These are phyloP conservation scores for Aureobasidium uvarum DNA, from an alignment of 2,329 filamentous ascomycete genomes.

Conservation along the genomic window DNA sequence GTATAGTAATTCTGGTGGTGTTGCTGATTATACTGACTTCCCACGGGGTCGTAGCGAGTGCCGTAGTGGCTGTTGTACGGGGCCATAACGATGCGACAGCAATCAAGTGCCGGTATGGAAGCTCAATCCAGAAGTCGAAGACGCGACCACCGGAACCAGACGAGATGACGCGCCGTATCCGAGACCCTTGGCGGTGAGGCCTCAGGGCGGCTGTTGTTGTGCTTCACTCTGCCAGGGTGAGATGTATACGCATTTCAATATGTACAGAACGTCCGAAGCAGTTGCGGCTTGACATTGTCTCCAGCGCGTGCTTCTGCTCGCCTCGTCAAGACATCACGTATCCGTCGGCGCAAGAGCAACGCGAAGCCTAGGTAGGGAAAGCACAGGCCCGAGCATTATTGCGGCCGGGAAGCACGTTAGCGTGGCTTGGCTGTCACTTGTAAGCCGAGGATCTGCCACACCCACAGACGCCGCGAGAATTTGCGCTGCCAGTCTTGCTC, in stretches of 20 bases:
- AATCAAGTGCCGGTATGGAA: not conserved
- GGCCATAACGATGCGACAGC: slow-evolving; percentile 30
- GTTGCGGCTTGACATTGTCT: not conserved
- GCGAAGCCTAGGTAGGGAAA: not conserved
- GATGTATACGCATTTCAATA: not conserved
- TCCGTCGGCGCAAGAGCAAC: not conserved
- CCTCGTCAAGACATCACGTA: not conserved
- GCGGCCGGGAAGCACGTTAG: not conserved
- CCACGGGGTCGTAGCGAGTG: slow-evolving; percentile 38
- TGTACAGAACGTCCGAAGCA: not conserved
- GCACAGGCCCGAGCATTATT: not conserved
- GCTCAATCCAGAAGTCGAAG: not conserved
- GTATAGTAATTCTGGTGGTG: slow-evolving; percentile 21
- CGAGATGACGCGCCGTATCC: slow-evolving; percentile 4
- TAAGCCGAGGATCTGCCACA: slow-evolving; percentile 18
- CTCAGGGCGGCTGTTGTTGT: not conserved
- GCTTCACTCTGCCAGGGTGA: not conserved
- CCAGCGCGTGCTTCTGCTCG: not conserved
- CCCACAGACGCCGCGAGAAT: slow-evolving; percentile 10
- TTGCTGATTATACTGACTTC: slow-evolving; percentile 35
- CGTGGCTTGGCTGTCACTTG: not conserved
- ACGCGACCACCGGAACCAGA: slow-evolving; percentile 4
- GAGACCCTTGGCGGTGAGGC: not conserved
- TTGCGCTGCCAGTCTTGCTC: not conserved
- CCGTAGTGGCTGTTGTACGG: slow-evolving; percentile 34